Conservation (phyloP, 257 asterid genomes). For the Solanum virginianum region DNA sequence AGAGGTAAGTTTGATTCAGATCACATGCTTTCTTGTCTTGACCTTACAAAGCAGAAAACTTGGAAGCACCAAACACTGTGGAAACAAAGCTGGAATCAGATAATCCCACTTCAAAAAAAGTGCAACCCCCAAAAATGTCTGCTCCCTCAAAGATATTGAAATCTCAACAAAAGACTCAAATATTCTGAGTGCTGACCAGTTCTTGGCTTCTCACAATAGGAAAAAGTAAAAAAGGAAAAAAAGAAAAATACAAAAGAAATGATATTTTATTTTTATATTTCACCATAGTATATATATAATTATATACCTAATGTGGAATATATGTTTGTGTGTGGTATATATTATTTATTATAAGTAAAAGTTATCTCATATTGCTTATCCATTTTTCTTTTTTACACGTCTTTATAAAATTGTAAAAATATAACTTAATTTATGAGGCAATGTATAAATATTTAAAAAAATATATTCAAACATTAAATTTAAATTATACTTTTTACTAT, state of each 20-base stretch:
- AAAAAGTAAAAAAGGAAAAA: slow-evolving; percentile 15
- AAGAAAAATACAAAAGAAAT: not conserved
- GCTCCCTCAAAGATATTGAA: slow-evolving; percentile 26
- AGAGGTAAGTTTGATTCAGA: not conserved
- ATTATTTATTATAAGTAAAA: not conserved
- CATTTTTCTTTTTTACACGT: not conserved
- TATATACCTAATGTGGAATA: not conserved
- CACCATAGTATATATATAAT: not conserved
- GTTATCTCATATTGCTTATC: not conserved
- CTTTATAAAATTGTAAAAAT: too few species aligned
- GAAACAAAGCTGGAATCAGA: slow-evolving; percentile 1
- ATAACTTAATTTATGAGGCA: too few species aligned
- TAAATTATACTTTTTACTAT: too few species aligned
- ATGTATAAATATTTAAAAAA: too few species aligned
- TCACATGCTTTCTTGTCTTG: slow-evolving; percentile 7
- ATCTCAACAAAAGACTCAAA: slow-evolving; percentile 33
- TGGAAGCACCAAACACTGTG: not conserved
- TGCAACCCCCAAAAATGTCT: slow-evolving; percentile 19
- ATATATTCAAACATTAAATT: too few species aligned
- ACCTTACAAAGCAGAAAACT: not conserved
- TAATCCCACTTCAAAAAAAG: slow-evolving; percentile 28
- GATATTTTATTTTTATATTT: not conserved
- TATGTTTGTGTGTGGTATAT: slow-evolving; percentile 8
- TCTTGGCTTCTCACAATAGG: slow-evolving; percentile 7
- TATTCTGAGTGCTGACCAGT: slow-evolving; percentile 36